phyloP scores from a whole-genome alignment of 495 filamentous ascomycete genomes.

The Lentithecium fluviatile region DNA sequence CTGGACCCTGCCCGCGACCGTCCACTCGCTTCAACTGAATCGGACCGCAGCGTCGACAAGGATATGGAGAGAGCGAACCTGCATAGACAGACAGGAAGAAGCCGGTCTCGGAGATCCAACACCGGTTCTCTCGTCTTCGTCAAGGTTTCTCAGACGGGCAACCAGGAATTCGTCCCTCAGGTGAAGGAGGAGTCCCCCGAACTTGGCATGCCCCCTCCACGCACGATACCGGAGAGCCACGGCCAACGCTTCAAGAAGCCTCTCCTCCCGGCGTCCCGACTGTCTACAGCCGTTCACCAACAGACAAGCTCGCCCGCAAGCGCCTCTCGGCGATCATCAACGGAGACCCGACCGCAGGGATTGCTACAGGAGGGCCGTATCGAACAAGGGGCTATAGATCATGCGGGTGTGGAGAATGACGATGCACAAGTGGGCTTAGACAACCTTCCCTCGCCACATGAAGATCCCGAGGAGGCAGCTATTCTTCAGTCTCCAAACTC shows the following conservation, averaged over 20 bases:
- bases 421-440: no score
- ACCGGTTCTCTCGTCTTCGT: slow-evolving; percentile 11
- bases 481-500: neutral
- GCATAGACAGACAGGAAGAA: no score
- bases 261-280: neutral
- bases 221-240: slow-evolving; percentile 11
- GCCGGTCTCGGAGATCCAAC: neutral
- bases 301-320: no score
- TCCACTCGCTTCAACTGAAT: slow-evolving; percentile 28
- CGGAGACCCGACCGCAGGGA: no score
- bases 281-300: neutral
- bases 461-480: neutral
- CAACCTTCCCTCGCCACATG: neutral
- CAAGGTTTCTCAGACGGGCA: slow-evolving; percentile 9
- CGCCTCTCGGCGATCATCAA: no score
- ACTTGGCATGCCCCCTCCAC: slow-evolving; percentile 2
- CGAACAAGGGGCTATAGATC: no score
- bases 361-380: no score
- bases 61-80: neutral
- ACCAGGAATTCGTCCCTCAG: neutral
- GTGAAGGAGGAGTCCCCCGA: slow-evolving; percentile 25
- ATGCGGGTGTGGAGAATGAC: no score
- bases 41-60: neutral
- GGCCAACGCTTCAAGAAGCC: slow-evolving; percentile 2
- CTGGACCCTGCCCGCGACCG: slow-evolving; percentile 7